A percentile compares a stretch with the other conserved stretches of the same genome.
phyloP scores from a whole-genome alignment of 306 rosid species.

The Quercus cerris region DNA sequence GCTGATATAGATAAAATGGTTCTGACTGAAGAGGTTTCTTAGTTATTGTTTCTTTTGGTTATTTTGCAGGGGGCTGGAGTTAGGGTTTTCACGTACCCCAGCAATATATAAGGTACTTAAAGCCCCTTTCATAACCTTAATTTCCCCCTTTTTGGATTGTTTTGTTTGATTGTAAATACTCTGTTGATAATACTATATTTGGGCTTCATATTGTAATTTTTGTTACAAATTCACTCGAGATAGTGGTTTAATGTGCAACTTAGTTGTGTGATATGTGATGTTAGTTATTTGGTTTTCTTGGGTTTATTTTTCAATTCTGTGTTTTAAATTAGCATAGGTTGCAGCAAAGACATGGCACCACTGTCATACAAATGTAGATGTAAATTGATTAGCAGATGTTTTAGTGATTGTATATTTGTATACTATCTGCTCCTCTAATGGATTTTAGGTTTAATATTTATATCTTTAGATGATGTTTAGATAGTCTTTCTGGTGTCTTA shows the following conservation, averaged over 20 bases:
- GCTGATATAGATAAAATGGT: not conserved
- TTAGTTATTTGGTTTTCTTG: not conserved
- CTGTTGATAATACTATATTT: not conserved
- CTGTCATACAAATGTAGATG: not conserved
- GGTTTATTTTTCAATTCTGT: not conserved
- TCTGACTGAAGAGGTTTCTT: not conserved
- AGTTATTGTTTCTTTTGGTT: conserved; percentile 1
- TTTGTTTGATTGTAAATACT: no score
- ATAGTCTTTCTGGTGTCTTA: not conserved
- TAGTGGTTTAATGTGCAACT: not conserved
- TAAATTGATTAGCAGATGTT: not conserved
- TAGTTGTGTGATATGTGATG: not conserved
- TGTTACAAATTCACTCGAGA: not conserved
- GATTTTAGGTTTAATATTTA: not conserved
- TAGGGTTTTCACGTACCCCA: conserved; percentile 89
- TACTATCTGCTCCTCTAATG: not conserved
- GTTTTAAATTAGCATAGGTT: not conserved
- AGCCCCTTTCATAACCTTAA: not conserved
- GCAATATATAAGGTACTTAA: conserved; percentile 68
- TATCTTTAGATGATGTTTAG: not conserved
- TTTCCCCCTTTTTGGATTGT: no score
- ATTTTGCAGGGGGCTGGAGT: conserved; percentile 72
- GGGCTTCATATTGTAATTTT: not conserved
- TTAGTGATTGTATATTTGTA: not conserved
- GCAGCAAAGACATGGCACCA: not conserved